Evolutionary conservation across 768 basidiomycete genomes (phyloP), one percentile per base, ranked within the genome.

Genomic region (Mycena metata): DNA sequence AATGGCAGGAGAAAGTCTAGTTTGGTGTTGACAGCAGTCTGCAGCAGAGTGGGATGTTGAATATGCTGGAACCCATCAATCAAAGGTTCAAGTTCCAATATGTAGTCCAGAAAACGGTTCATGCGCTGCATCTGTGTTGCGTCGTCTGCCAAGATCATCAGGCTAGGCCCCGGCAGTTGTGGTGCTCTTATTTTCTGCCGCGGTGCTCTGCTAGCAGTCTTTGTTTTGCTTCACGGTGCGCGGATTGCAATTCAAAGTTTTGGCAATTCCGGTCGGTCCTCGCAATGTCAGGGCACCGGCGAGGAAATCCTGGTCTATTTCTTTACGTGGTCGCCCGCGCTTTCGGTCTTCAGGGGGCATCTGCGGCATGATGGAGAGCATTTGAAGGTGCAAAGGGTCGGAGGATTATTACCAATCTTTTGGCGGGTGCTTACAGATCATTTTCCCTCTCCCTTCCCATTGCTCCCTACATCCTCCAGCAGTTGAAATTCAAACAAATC

Each of bases 171-270:
- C n/a, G n/a, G n/a, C n/a, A n/a, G n/a, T n/a, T n/a, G n/a, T n/a
- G n/a, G n/a, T n/a, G n/a, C n/a, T n/a, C n/a, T n/a, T n/a, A n/a
- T n/a, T n/a, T n/a, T n/a, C n/a, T n/a, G n/a, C n/a, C n/a, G n/a
- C 36, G 36, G 36, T 36, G 17, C 35, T 16, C 5, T n/a, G 12
- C 12, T 12, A 4, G 35, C 15, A 0, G 36, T 39, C n/a, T 12
- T 21, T 1, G n/a, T 7, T 15, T 9, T 49, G n/a, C n/a, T n/a
- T n/a, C 16, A 76, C 66, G n/a, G 74, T 72, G 7, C 69, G 69
- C 0, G 69, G 4, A 46, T 23, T 13, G 43, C 43, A 45, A 8
- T 35, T 13, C 15, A 45, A 13, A 8, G 16, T 7, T 3, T 23
- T 13, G 2, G 24, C 43, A 8, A 59, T 30, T 7, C 43, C 30